Evolutionary conservation across 75 land plant species (phyloP), one percentile per base, ranked within the genome.

Genomic region (Sequoiadendron giganteum): DNA sequence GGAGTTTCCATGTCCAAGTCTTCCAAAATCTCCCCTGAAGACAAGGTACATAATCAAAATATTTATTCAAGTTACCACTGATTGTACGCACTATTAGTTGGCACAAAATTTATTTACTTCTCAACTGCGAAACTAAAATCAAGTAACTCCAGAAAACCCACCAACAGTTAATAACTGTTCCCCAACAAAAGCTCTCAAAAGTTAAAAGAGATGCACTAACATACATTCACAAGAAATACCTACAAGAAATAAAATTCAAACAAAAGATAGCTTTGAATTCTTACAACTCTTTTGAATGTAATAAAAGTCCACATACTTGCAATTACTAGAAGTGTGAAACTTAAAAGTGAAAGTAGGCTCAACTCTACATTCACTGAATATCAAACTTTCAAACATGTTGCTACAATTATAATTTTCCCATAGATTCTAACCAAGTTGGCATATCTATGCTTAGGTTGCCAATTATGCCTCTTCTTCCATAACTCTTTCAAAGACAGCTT

Each of bases 1-100:
- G n/a, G 99, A 98, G 81, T 98, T 93, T 5, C 99, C 99, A 93
- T 98, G 99, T 52, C 99, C 99, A 54, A 98, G 89, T 86, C 99
- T 93, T 58, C 99, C 99, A 92, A 98, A 98, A 89, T 98, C 99
- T 83, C 99, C 99, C 99, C 99, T 98, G 91, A 5, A 83, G 18
- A 48, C 8, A 38, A 68, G 81, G 56, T 79, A 85, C 39, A 85
- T 16, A 34, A 49, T 19, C 42, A 52, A 85, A 88, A 76, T 39
- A 65, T 36, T 43, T 86, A 72, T 18, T 21, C 86, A 42, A 78
- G 21, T 42, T n/a, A 13, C 45, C 16, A 52, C 55, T 52, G 19
- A 72, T 39, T 13, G 19, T 3, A 82, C 13, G 52, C 32, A 45
- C 32, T 28, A 82, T 13, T 82, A n/a, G 28, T 82, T n/a, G 5